Evolutionary conservation across 1,284 basidiomycete genomes (phyloP), one percentile per base, ranked within the genome.

Genomic region (Ceratobasidium sp.): DNA sequence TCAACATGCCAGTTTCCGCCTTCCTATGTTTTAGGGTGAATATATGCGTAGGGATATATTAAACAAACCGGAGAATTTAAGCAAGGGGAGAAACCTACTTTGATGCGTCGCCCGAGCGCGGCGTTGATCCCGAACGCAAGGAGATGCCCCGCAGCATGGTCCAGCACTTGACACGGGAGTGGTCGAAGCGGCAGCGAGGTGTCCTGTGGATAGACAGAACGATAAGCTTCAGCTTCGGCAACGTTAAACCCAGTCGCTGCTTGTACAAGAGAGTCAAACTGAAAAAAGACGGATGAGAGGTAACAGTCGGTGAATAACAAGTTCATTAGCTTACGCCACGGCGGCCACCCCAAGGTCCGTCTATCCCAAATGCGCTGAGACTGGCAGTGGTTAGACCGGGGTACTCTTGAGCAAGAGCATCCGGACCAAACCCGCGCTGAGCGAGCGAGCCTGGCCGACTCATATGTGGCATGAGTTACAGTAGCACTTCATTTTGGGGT

Each of bases 211-310:
- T 38, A n/a, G 20, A 77, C 61, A 1, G 77, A 54, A 2, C 79
- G 79, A 79, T 86, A 89, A 3, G 89, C 89, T 68, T 87, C 83
- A 0, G 86, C 89, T 84, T 92, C 91, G 10, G 89, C 88, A 33
- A 85, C 82, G 77, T 92, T 92, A 82, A 92, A 89, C 0, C 91
- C 92, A 0, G 87, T 88, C 0, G 90, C 90, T 0, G 90, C 91
- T 83, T 93, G 91, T 0, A 91, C 89, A 2, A 93, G 85, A 0
- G 91, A 92, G 81, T 93, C 91, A 79, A 92, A 93, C 90, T 91
- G 78, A 1, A 23, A 54, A 15, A 50, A 4, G 48, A 4, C 15
- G 48, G n/a, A 13, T 57, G 5, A 61, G 33, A 9, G 9, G 44
- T 23, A 46, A 48, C n/a, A 23, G 77, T 59, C 28, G 44, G 52